These are phyloP conservation scores for Lachnellula occidentalis DNA, from an alignment of 2,329 filamentous ascomycete species.

Conservation along the genomic window DNA sequence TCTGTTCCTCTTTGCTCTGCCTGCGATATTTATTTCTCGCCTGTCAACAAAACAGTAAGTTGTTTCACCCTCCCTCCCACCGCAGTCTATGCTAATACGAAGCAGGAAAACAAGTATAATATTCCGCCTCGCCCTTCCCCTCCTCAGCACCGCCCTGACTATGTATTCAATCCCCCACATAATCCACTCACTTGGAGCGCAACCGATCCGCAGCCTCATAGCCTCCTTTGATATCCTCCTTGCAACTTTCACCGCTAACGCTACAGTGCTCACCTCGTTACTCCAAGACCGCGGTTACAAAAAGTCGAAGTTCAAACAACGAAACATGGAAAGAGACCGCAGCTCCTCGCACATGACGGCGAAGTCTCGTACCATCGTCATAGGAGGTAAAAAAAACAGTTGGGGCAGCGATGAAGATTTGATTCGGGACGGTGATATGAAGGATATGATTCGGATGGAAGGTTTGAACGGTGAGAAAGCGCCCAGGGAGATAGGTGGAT, in stretches of 20 bases:
- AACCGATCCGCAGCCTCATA: constrained; percentile 80
- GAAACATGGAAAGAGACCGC: constrained; percentile 39
- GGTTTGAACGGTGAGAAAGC: background rate
- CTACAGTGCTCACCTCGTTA: constrained; percentile 84
- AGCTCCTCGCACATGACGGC: constrained; percentile 30
- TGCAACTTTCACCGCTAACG: constrained; percentile 81
- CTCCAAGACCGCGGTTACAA: constrained; percentile 85
- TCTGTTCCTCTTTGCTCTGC: constrained; percentile 80
- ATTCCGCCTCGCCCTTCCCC: constrained; percentile 75
- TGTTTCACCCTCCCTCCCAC: background rate
- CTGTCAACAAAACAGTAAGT: constrained; percentile 54
- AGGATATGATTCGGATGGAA: constrained; percentile 5
- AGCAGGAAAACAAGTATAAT: constrained; percentile 70
- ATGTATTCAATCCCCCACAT: constrained; percentile 72
- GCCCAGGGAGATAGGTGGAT: constrained; percentile 12
- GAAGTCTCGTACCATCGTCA: constrained; percentile 42
- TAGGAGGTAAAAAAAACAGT: constrained; percentile 43
- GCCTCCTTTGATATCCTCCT: constrained; percentile 87
- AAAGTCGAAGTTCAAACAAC: constrained; percentile 66
- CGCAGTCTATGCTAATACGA: background rate
- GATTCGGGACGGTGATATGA: constrained; percentile 63
- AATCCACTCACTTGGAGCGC: constrained; percentile 60
- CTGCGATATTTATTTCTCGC: constrained; percentile 72
- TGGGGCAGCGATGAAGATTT: constrained; percentile 89
- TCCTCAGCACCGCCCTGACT: constrained; percentile 72